A percentile compares a stretch with the other conserved stretches of the same genome.
These are phyloP conservation scores for Paraurostyla sp. DNA, from an alignment of 73 alveolate species.

Conservation along the genomic window DNA sequence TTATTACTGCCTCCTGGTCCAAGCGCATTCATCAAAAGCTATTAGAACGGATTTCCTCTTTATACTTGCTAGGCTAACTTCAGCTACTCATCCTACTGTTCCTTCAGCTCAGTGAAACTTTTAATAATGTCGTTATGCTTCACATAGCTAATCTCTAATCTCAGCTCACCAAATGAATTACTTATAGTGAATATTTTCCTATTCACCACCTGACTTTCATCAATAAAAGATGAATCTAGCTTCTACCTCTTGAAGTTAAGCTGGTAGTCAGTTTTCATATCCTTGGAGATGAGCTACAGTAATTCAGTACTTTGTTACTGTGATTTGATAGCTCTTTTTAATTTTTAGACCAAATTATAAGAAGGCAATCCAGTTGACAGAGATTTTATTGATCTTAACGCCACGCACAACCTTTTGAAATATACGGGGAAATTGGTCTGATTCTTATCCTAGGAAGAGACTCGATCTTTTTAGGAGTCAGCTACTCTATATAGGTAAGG, in stretches of 20 bases:
- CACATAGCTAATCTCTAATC: neutral
- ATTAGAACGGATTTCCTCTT: neutral
- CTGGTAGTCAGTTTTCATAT: conserved; percentile 2
- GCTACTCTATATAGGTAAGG: too few relatives aligned
- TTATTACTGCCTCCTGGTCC: neutral
- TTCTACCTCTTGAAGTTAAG: neutral
- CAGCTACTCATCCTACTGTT: neutral
- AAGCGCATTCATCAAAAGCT: neutral
- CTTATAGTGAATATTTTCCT: neutral
- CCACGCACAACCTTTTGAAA: conserved; percentile 1
- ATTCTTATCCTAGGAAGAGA: too few relatives aligned
- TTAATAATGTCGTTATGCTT: neutral
- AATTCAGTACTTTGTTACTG: neutral
- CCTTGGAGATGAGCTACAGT: neutral
- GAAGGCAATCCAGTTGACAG: neutral
- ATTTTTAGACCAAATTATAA: neutral
- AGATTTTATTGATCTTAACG: neutral
- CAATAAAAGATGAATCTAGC: neutral
- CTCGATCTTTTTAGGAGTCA: too few relatives aligned
- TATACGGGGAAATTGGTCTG: neutral
- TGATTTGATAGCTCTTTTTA: neutral
- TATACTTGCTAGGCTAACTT: too few relatives aligned
- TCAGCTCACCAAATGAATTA: neutral
- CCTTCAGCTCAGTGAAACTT: neutral
- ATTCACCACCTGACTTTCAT: neutral